Base-by-base conservation (phyloP, 208 protist species). In the Tritrichomonas musculus region DNA sequence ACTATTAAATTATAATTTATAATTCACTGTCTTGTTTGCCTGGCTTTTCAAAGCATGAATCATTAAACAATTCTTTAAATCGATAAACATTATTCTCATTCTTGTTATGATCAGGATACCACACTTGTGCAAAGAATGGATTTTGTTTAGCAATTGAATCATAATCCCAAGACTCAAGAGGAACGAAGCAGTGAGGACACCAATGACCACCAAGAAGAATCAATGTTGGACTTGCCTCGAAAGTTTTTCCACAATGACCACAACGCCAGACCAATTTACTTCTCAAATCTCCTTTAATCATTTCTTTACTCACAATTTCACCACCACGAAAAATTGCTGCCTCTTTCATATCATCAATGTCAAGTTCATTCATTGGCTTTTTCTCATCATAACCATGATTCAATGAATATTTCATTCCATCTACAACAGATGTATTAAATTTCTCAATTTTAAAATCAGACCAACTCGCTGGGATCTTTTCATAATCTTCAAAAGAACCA, bases 71-170 rank as follows among this genome's bases (percentile, higher is more conserved):
- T 44, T 75, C 69, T 33, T 75, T 75, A 36, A n/a, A 75, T 44
- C 44, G 11, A 75, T 75, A 75, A 33, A 44, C 33, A 44, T 75
- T 75, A 8, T 75, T 36, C 44, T 75, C 20, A 64, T 25, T 36
- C 17, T 36, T 5, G 30, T 36, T 82, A 36, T 82, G 41, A 30
- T n/a, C n/a, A 22, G 41, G 14, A 9, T 50, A 53, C 73, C 73
- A 82, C 14, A 49, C 73, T 44, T 82, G 73, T 47, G 73, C 73
- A 53, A 82, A 82, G 73, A 82, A 82, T 9, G 33, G 33, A 82
- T 82, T 82, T 4, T 1, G 0, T 9, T 53, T 36, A n/a, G 33
- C 73, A 82, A 82, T 82, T 50, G 0, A 17, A n/a, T 44, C 27
- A 8, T n/a, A n/a, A n/a, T n/a, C n/a, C n/a, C n/a, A n/a, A n/a